Percentiles rank a stretch among this genome's conserved stretches.
Conservation (phyloP, 352 stramenopile species). For the Globisporangium sylvaticum region DNA sequence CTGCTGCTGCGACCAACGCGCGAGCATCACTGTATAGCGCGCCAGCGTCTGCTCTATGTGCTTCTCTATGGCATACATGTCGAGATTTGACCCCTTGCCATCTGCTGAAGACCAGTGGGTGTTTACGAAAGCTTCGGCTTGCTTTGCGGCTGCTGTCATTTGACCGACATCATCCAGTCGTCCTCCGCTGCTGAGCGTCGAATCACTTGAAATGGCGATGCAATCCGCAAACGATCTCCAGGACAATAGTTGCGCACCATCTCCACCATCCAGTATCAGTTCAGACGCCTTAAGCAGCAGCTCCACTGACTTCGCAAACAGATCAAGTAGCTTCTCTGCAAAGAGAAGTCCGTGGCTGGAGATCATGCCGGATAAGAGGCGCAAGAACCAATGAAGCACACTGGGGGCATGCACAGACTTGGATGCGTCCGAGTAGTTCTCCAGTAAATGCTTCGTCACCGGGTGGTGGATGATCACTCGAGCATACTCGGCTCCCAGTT, state of each 20-base stretch:
- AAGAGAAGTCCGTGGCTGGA: slow-evolving; percentile 22
- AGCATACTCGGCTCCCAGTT: slow-evolving; percentile 19
- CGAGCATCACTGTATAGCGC: not conserved
- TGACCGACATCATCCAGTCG: slow-evolving; percentile 7
- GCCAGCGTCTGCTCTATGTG: not conserved
- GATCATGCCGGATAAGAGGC: slow-evolving; percentile 14
- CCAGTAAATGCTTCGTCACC: slow-evolving; percentile 13
- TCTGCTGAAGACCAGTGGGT: not conserved
- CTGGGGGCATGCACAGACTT: not conserved
- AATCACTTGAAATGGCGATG: slow-evolving; percentile 6
- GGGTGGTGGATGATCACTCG: slow-evolving; percentile 20
- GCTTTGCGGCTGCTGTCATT: not conserved
- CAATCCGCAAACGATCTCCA: slow-evolving; percentile 12
- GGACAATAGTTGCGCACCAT: not conserved
- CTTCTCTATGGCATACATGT: not conserved
- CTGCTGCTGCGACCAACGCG: not conserved
- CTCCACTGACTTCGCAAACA: slow-evolving; percentile 12
- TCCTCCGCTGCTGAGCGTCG: not conserved
- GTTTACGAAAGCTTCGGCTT: not conserved
- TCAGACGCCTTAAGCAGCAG: slow-evolving; percentile 4
- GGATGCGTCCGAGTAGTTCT: not conserved
- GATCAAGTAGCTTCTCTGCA: slow-evolving; percentile 17
- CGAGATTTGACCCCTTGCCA: not conserved
- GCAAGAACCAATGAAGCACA: slow-evolving; percentile 19
- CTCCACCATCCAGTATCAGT: not conserved